phyloP scores from a whole-genome alignment of 768 basidiomycete genomes.

The Suillus brevipes region DNA sequence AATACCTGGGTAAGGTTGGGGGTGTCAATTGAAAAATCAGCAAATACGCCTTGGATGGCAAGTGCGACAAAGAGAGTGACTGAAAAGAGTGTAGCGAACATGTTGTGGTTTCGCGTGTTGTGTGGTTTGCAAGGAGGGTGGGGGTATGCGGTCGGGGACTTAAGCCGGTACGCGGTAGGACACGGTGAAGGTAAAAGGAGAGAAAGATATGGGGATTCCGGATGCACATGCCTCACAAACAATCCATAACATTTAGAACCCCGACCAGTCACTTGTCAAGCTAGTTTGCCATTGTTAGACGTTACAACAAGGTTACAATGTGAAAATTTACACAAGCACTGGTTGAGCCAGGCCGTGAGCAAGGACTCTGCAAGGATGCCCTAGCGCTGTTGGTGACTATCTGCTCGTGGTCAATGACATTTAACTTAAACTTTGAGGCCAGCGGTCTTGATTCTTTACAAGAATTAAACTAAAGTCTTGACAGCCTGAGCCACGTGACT shows the following conservation, averaged over 20 bases:
- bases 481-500: too few relatives aligned
- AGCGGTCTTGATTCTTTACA: not conserved
- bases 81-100: slow-evolving; percentile 81
- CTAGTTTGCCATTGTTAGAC: too few relatives aligned
- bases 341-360: not conserved
- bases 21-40: slow-evolving; percentile 53
- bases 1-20: slow-evolving; percentile 55
- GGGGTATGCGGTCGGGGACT: not conserved
- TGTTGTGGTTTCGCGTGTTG: slow-evolving; percentile 32
- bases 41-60: slow-evolving; percentile 51
- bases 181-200: not conserved
- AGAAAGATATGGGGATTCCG: not conserved
- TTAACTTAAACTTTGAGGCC: not conserved
- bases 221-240: not conserved
- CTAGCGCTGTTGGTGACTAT: not conserved
- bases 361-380: not conserved
- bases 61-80: slow-evolving; percentile 64
- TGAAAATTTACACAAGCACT: not conserved
- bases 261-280: not conserved
- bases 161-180: not conserved
- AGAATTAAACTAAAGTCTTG: not conserved
- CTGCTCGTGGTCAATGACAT: not conserved
- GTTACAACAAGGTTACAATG: not conserved
- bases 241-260: not conserved
- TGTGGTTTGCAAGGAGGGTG: not conserved